Base-by-base conservation (phyloP, 768 basidiomycete genomes). In the Thelephora aurantiotincta region DNA sequence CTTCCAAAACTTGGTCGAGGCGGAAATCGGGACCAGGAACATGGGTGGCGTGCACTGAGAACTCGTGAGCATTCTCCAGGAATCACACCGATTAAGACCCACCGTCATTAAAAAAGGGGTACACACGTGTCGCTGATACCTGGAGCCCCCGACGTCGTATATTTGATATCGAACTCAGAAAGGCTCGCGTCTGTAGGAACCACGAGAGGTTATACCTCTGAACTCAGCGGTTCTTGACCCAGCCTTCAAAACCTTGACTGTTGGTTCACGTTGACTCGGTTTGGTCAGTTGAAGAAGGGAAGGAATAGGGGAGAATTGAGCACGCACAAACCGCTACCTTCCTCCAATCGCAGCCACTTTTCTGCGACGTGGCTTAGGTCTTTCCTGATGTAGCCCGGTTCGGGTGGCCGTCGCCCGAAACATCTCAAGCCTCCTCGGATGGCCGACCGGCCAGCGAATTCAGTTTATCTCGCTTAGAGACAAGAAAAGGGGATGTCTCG, bases 61-160 rank as follows among this genome's bases (percentile, higher is more conserved):
- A 13, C 11, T 35, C 45, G 22, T 44, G 48, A 30, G 44, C 34
- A 43, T 43, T 47, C 22, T 14, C 46, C 34, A 43, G 18, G 35
- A 26, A 52, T 48, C 22, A 36, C 37, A 13, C 45, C 18, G 41
- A 41, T 38, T 18, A 45, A 20, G 9, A 65, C 72, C 55, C 54
- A 86, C 85, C 82, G 60, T 87, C 80, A 55, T 88, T 81, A 52
- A 91, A 90, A 87, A 91, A 4, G 88, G 86, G 11, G 83, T 83
- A 88, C 87, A 91, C 1, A 85, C 84, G 51, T 83, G 80, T 47
- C 88, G 76, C 62, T 88, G 85, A 58, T 79, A 80, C 49, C 80
- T 73, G 26, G 85, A 73, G 18, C 86, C 87, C 47, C 87, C 87
- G 13, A 90, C 87, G 58, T 90, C 87, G 60, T 87, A 89, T 45